A percentile compares a stretch with the other conserved stretches of the same genome.
Evolutionary conservation across 805 yeast genomes (phyloP).

Genomic region (Yarrowia porcina): DNA sequence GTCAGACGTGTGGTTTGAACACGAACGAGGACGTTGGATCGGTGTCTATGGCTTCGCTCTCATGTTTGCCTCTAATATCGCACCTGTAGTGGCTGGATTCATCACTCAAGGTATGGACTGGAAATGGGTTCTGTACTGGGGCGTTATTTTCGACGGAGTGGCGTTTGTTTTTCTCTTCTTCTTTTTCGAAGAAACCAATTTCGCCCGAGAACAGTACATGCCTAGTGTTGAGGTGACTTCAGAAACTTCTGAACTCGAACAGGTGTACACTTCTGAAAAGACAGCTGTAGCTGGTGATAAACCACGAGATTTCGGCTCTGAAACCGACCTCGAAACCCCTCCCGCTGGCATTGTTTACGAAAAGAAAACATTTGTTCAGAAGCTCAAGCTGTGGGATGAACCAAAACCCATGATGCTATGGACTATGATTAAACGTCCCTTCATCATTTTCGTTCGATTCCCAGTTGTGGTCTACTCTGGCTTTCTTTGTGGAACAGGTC

Average conservation of each 20-base stretch:
- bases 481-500: slow-evolving; percentile 13
- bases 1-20: slow-evolving; percentile 72
- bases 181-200: slow-evolving; percentile 27
- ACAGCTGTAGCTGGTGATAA: neutral
- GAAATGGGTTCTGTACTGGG: slow-evolving; percentile 27
- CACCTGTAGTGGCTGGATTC: slow-evolving; percentile 14
- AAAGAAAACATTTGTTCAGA: slow-evolving; percentile 24
- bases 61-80: slow-evolving; percentile 17
- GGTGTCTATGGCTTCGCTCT: slow-evolving; percentile 73
- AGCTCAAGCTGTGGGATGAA: slow-evolving; percentile 12
- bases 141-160: slow-evolving; percentile 21
- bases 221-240: neutral
- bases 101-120: slow-evolving; percentile 25
- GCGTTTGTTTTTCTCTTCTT: slow-evolving; percentile 17
- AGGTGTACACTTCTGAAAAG: neutral
- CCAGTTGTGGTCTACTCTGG: slow-evolving; percentile 13
- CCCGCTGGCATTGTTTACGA: neutral
- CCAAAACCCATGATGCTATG: slow-evolving; percentile 13
- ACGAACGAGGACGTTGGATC: slow-evolving; percentile 68
- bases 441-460: neutral
- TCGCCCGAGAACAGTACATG: neutral
- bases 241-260: neutral
- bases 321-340: neutral
- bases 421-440: slow-evolving; percentile 16
- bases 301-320: neutral